Base-by-base conservation (phyloP, 2,329 filamentous ascomycete species). In the Stylonectria norvegica region DNA sequence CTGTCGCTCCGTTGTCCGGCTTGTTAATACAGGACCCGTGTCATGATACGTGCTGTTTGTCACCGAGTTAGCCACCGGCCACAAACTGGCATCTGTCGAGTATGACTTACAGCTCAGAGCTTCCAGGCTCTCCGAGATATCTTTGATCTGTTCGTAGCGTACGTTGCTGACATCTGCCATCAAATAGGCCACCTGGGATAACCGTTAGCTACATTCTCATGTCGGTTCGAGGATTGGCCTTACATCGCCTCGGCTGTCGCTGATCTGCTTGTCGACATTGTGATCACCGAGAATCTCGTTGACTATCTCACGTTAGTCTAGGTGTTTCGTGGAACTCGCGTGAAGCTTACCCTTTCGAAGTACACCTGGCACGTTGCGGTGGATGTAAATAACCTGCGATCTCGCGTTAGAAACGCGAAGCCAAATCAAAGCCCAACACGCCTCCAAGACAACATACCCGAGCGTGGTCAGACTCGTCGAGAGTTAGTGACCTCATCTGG, bases 231-330 rank as follows among this genome's bases (percentile, higher is more conserved):
- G n/a, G 6, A 15, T 2, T 17, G 20, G 27, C 54, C 76, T 50
- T 68, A 87, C 84, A 63, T 97, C 91, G 54, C 89, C 91, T 71
- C 85, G 85, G 68, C 86, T 95, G 65, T 97, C 93, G 36, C 88
- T 93, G 73, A 94, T 97, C 70, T 98, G 93, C 76, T 97, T 97
- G 71, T 96, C 91, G 55, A 98, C 90, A 65, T 98, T 98, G 73
- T 98, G 90, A 59, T 94, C 83, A 30, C 86, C 87, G 34, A 98
- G 77, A 48, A 97, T 89, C 59, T 93, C 87, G 73, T 98, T 98
- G 52, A 98, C 93, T 83, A 48, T 9, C 15, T 18, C 28, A 9
- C 12, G 39, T 50, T 16, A 50, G 44, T 5, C 7, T n/a, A 20
- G 14, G 16, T 14, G 5, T 18, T 30, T 27, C 18, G 15, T 16